A percentile compares a stretch with the other conserved stretches of the same genome.
phyloP scores from a whole-genome alignment of 2,329 filamentous ascomycete genomes.

The Colletotrichum sp. region DNA sequence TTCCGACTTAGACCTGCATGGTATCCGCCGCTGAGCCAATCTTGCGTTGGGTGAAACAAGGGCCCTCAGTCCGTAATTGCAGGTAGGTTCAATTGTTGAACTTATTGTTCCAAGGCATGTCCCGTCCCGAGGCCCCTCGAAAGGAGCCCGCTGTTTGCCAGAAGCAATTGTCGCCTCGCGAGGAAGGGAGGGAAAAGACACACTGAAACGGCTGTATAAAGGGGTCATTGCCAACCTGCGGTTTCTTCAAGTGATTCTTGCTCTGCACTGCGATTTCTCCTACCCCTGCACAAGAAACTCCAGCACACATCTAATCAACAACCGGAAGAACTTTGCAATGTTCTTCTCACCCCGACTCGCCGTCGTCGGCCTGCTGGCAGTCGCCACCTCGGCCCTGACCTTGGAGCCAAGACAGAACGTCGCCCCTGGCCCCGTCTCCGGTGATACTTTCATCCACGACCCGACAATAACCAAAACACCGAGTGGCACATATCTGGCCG shows the following conservation, averaged over 20 bases:
- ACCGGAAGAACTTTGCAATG: neutral
- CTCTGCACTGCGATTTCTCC: neutral
- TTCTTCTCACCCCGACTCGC: neutral
- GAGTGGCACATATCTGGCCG: slow-evolving; percentile 29
- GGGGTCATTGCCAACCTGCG: neutral
- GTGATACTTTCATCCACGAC: slow-evolving; percentile 31
- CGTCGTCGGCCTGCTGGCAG: neutral
- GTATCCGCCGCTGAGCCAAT: neutral
- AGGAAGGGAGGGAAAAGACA: neutral
- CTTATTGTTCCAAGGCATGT: neutral
- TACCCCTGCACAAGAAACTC: neutral
- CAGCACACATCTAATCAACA: neutral
- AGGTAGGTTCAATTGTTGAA: neutral
- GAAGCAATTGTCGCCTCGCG: neutral
- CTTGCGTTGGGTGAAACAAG: neutral
- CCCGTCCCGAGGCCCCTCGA: neutral
- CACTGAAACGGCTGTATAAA: neutral
- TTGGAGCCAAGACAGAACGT: neutral
- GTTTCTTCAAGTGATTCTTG: fast-evolving
- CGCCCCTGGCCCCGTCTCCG: slow-evolving; percentile 28
- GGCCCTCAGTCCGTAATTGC: neutral
- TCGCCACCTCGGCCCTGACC: neutral
- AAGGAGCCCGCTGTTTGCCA: neutral
- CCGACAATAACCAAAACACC: slow-evolving; percentile 32
- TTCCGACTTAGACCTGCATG: neutral